Evolutionary conservation across 2,329 filamentous ascomycete species (phyloP).

Genomic region (Fonsecaea pedrosoi): DNA sequence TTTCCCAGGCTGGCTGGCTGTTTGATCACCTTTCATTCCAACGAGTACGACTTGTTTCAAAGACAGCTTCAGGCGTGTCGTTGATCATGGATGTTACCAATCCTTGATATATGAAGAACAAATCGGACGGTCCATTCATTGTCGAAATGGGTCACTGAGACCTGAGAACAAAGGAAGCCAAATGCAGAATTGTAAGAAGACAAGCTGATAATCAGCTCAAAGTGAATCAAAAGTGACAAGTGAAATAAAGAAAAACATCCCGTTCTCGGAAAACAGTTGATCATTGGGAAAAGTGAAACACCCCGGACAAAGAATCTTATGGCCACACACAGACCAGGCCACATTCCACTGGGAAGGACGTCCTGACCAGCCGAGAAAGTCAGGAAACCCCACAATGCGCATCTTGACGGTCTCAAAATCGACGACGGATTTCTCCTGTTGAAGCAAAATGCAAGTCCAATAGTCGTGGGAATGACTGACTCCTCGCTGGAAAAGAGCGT

Average conservation of each 20-base stretch:
- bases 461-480: not conserved
- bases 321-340: not conserved
- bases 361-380: not conserved
- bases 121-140: not conserved
- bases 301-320: not conserved
- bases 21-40: not conserved
- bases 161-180: constrained; percentile 3
- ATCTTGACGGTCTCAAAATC: not conserved
- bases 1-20: not conserved
- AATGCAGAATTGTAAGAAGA: not conserved
- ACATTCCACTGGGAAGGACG: constrained; percentile 7
- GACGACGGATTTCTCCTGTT: not conserved
- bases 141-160: not conserved
- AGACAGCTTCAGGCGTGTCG: not conserved
- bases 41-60: not conserved
- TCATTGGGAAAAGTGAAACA: not conserved
- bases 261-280: constrained; percentile 7
- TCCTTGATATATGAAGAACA: not conserved
- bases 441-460: not conserved
- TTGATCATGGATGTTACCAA: not conserved
- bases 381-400: not conserved
- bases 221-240: constrained; percentile 7
- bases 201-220: constrained; percentile 1
- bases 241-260: constrained; percentile 7
- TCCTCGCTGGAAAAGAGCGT: not conserved